Conservation (phyloP, 441 rosid genomes). For the Corymbia citriodora region DNA sequence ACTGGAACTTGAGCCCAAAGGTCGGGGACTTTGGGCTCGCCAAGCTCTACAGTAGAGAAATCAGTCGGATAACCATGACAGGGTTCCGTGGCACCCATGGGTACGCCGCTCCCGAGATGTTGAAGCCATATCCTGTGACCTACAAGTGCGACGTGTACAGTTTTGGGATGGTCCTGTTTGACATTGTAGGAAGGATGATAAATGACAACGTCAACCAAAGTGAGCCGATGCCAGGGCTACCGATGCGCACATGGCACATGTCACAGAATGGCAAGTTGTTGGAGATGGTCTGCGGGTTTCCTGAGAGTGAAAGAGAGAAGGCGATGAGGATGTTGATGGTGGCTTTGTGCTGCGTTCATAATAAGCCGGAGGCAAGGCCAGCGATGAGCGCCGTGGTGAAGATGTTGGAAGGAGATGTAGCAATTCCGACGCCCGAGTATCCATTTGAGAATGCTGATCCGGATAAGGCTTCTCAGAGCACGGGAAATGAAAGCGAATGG, state of each 20-base stretch:
- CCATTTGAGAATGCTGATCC: not conserved
- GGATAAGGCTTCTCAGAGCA: not conserved
- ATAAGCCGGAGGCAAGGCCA: not conserved
- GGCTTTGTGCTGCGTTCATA: conserved; percentile 2
- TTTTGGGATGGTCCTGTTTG: conserved; percentile 3
- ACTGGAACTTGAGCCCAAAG: not conserved
- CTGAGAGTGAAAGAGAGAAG: not conserved
- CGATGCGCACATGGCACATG: not conserved
- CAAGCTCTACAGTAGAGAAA: not conserved
- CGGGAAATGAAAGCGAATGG: not conserved
- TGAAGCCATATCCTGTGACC: not conserved
- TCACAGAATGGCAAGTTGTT: not conserved
- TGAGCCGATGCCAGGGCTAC: not conserved
- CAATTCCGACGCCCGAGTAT: not conserved
- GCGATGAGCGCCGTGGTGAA: not conserved
- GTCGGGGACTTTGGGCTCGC: not conserved
- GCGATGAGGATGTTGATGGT: not conserved
- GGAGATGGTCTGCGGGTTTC: not conserved
- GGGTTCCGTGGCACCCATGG: not conserved
- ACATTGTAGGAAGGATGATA: not conserved
- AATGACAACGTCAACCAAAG: not conserved
- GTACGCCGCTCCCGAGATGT: not conserved
- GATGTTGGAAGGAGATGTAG: conserved; percentile 6
- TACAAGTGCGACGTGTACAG: conserved; percentile 4
- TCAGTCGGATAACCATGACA: not conserved